Conservation (phyloP, 441 rosid genomes). For the Daphne laureola region DNA sequence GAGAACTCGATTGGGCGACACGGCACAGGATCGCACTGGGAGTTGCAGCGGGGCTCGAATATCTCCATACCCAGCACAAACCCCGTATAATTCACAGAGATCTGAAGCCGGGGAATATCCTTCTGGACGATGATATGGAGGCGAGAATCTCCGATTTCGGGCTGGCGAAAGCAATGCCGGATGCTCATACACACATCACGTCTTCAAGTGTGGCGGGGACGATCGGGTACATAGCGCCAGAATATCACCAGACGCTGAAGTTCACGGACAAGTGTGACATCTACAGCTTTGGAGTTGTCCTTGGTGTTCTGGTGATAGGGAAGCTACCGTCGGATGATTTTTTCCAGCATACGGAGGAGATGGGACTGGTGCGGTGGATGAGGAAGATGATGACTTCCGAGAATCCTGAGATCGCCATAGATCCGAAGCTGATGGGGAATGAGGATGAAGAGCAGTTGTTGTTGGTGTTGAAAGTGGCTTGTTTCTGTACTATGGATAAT, state of each 20-base stretch:
- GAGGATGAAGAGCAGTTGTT: slow-evolving; percentile 69
- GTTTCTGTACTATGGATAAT: slow-evolving; percentile 63
- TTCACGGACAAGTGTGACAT: slow-evolving; percentile 79
- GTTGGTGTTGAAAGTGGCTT: slow-evolving; percentile 66
- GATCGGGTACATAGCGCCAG: slow-evolving; percentile 75
- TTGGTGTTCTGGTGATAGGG: slow-evolving; percentile 61
- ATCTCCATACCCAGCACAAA: slow-evolving; percentile 54
- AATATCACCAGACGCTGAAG: slow-evolving; percentile 70
- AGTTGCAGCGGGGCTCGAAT: slow-evolving; percentile 69
- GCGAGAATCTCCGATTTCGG: slow-evolving; percentile 86
- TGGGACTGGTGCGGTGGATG: slow-evolving; percentile 71
- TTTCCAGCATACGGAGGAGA: slow-evolving; percentile 54
- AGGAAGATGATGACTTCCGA: slow-evolving; percentile 56
- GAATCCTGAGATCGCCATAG: slow-evolving; percentile 52
- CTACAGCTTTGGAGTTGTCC: slow-evolving; percentile 63
- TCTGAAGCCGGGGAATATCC: slow-evolving; percentile 73
- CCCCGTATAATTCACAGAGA: slow-evolving; percentile 71
- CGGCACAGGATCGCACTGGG: slow-evolving; percentile 65
- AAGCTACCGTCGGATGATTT: slow-evolving; percentile 77
- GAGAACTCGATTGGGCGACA: slow-evolving; percentile 51
- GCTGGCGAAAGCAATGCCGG: slow-evolving; percentile 63
- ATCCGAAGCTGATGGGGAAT: slow-evolving; percentile 39
- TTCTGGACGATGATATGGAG: slow-evolving; percentile 76
- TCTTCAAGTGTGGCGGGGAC: slow-evolving; percentile 59
- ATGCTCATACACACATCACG: slow-evolving; percentile 53